Percentiles rank a stretch among this genome's conserved stretches.
Evolutionary conservation across 148 eudicot species (phyloP).

Genomic region (Silene latifolia): DNA sequence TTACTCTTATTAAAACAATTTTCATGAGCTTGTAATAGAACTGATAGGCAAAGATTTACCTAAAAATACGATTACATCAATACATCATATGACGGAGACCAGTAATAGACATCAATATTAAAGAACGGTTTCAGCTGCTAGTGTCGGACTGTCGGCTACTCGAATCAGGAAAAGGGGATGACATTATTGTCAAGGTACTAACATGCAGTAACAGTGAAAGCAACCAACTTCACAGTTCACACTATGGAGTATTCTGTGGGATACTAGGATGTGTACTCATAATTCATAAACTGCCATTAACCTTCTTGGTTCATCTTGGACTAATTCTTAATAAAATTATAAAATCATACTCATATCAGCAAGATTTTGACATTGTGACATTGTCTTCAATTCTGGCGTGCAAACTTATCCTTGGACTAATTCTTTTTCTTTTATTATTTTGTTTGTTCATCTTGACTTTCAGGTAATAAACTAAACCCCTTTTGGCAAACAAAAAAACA

Average conservation of each 20-base stretch:
- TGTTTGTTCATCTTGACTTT: neutral
- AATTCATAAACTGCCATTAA: too few relatives aligned
- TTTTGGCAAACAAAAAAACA: neutral
- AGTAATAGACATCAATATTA: neutral
- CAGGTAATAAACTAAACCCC: neutral
- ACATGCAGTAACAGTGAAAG: too few relatives aligned
- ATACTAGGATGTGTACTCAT: too few relatives aligned
- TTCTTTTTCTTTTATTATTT: neutral
- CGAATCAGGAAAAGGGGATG: neutral
- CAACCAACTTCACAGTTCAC: too few relatives aligned
- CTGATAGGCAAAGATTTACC: too few relatives aligned
- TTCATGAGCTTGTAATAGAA: neutral
- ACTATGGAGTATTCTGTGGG: too few relatives aligned
- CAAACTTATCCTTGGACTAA: neutral
- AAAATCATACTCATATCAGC: too few relatives aligned
- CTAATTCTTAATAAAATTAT: too few relatives aligned
- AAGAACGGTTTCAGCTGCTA: neutral
- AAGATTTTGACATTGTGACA: conserved; percentile 10
- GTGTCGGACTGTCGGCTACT: neutral
- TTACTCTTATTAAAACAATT: neutral
- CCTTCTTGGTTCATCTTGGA: too few relatives aligned
- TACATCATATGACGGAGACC: too few relatives aligned
- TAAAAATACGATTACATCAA: too few relatives aligned
- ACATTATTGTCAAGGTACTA: too few relatives aligned
- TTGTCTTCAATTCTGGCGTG: neutral